Percentiles rank a stretch among this genome's conserved stretches.
Conservation (phyloP, 768 basidiomycete species). For the Tricholoma hemisulphureum region DNA sequence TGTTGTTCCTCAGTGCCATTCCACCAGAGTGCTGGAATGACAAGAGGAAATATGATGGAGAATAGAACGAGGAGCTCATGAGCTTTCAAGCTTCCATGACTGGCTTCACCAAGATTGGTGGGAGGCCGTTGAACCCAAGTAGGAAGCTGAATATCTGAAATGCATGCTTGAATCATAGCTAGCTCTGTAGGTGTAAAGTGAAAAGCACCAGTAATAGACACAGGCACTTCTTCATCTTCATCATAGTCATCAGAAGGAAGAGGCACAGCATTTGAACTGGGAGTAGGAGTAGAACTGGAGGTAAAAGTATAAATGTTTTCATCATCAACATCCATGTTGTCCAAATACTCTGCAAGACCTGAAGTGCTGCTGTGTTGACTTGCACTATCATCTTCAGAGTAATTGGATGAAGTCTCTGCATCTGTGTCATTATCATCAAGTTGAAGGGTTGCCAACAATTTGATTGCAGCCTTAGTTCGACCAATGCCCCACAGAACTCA, state of each 20-base stretch:
- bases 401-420: no score
- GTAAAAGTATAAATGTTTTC: no score
- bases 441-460: no score
- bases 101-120: slow-evolving; percentile 29
- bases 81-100: slow-evolving; percentile 34
- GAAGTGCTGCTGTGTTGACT: no score
- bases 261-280: no score
- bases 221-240: neutral
- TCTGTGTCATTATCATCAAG: no score
- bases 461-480: no score
- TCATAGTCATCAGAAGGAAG: neutral
- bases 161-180: slow-evolving; percentile 16
- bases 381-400: no score
- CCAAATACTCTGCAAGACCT: no score
- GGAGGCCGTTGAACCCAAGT: slow-evolving; percentile 24
- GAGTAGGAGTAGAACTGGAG: no score
- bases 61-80: slow-evolving; percentile 29
- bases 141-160: slow-evolving; percentile 13
- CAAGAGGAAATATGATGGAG: slow-evolving; percentile 26
- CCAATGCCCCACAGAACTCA: no score
- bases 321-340: no score
- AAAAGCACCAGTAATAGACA: slow-evolving; percentile 7
- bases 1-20: slow-evolving; percentile 3
- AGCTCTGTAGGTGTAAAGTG: slow-evolving; percentile 13
- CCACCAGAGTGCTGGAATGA: slow-evolving; percentile 30